Base-by-base conservation (phyloP, 495 filamentous ascomycete genomes). In the Cercophora scortea region DNA sequence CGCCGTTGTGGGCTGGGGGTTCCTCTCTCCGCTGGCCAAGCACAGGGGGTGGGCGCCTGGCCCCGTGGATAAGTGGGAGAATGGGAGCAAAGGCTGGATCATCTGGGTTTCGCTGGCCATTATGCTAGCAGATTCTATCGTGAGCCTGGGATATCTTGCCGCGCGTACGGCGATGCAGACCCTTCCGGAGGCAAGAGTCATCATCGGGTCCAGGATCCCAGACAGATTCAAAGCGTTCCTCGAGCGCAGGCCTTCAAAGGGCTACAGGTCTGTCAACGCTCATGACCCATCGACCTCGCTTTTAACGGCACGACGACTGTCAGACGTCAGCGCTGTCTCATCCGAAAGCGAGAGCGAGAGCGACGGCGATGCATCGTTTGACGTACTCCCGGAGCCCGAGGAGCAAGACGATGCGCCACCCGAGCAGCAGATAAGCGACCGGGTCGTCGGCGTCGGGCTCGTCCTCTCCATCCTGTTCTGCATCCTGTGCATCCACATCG, bases 41-140 rank as follows among this genome's bases (percentile, higher is more conserved):
- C 68, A 68, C 54, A 80, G 79, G 57, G 89, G 87, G 9, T 99
- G 93, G 93, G 94, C 93, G 13, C 87, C 90, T 1, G 93, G 90
- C 0, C 75, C 80, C 1, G 89, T 96, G 1, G 70, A 81, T 25
- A 88, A 93, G 62, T 99, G 94, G 94, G 84, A 85, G 51, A 80
- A 73, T 34, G 93, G 93, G 7, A 93, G 87, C 63, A 95, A 96
- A 73, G 93, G 92, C 17, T 99, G 93, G 93, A 96, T 99, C 52
- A 88, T 97, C 0, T 99, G 93, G 93, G 72, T 92, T 1, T 92
- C 87, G 51, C 68, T 99, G 33, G 89, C 93, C 1, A 94, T 99
- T 55, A 99, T 99, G 93, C 79, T 99, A 55, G 86, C 89, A 8
- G 93, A 99, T 69, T 87, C 91, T 2, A 71, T 97, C 4, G 78